Conservation (phyloP, 352 stramenopile genomes). For the Halophytophthora batemanensis region DNA sequence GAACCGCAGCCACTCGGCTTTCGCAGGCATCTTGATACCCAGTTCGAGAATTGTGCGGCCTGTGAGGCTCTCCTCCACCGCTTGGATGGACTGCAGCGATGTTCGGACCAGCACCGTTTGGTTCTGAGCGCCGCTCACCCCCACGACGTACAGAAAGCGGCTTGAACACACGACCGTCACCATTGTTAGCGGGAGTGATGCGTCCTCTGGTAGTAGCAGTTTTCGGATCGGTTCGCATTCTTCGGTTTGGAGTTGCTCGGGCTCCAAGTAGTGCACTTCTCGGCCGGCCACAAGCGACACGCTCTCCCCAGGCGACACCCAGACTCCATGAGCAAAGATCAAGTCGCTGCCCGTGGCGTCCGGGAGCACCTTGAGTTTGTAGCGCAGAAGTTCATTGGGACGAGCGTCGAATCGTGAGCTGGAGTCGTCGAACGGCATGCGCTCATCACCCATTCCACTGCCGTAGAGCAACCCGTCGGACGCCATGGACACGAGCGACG, state of each 20-base stretch:
- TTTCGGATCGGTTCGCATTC: constrained; percentile 24
- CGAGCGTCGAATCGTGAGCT: constrained; percentile 39
- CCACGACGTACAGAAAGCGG: constrained; percentile 56
- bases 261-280: constrained; percentile 27
- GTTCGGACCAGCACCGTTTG: constrained; percentile 47
- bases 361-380: constrained; percentile 72
- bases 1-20: constrained; percentile 57
- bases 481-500: constrained; percentile 71
- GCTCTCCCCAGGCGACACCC: constrained; percentile 34
- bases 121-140: constrained; percentile 28
- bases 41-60: constrained; percentile 65
- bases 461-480: constrained; percentile 74
- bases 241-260: constrained; percentile 14
- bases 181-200: constrained; percentile 19
- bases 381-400: constrained; percentile 70
- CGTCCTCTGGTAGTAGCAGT: constrained; percentile 37
- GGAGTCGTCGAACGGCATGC: constrained; percentile 29
- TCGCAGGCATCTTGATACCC: constrained; percentile 30
- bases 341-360: constrained; percentile 46
- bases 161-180: constrained; percentile 52
- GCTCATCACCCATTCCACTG: constrained; percentile 41
- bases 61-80: constrained; percentile 66
- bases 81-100: constrained; percentile 45
- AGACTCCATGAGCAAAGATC: constrained; percentile 64
- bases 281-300: constrained; percentile 14